Conservation (phyloP, 345 rosid genomes). For the Brassica nigra region DNA sequence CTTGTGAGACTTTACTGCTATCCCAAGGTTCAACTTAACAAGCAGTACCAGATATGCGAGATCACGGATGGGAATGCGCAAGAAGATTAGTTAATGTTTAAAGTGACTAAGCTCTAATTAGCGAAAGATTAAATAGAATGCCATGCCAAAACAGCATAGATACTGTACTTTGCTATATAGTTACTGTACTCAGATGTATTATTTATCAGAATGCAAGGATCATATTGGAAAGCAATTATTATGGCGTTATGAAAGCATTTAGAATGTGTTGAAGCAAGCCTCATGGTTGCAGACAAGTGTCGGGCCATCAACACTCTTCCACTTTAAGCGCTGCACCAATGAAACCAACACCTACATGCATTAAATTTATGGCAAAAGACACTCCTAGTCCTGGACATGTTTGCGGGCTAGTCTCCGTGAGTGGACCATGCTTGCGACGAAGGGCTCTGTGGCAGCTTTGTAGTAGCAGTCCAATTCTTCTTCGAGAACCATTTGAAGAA, state of each 20-base stretch:
- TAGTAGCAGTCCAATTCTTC: no score
- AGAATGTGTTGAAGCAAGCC: no score
- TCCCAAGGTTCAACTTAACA: conserved; percentile 41
- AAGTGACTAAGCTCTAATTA: conserved; percentile 3
- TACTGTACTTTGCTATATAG: conserved; percentile 22
- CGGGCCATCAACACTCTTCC: no score
- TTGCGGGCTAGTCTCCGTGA: no score
- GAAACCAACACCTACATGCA: no score
- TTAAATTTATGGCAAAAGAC: no score
- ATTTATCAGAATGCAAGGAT: conserved; percentile 6
- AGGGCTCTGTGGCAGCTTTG: no score
- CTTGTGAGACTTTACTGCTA: conserved; percentile 14
- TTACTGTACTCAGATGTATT: conserved; percentile 9
- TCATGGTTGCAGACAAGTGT: no score
- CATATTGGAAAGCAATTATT: conserved; percentile 8
- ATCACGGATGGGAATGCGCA: conserved; percentile 84
- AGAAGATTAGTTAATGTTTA: conserved; percentile 37
- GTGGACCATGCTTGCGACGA: no score
- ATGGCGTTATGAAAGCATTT: background rate
- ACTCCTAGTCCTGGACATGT: no score
- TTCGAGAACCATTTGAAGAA: no score
- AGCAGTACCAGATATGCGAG: conserved; percentile 65
- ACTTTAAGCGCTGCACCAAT: no score
- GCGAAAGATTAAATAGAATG: conserved; percentile 20
- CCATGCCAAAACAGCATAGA: conserved; percentile 16